Percentiles rank a stretch among this genome's conserved stretches.
Evolutionary conservation across 2,329 filamentous ascomycete genomes (phyloP).

Genomic region (Xylariaceae sp.): DNA sequence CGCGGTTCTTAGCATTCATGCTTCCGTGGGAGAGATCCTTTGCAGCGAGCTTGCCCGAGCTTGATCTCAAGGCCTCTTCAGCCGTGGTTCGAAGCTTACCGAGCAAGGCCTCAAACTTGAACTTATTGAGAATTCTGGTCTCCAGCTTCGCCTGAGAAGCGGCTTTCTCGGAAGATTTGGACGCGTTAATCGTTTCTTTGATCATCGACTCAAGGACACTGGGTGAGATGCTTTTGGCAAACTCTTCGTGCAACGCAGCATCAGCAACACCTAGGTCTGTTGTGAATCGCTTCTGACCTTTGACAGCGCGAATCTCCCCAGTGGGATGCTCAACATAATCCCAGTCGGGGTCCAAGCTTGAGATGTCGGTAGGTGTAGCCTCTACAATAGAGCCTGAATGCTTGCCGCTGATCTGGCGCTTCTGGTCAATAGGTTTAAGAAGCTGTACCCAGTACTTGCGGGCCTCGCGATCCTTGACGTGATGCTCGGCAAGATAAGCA

Average conservation of each 20-base stretch:
- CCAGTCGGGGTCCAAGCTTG: conserved; percentile 2
- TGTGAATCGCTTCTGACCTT: conserved; percentile 17
- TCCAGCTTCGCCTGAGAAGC: background rate
- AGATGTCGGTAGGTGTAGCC: conserved; percentile 5
- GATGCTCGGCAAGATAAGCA: too few relatives aligned
- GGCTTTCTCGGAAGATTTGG: too few relatives aligned
- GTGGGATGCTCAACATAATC: conserved; percentile 18
- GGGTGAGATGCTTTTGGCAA: too few relatives aligned
- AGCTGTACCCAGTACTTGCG: too few relatives aligned
- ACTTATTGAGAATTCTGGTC: background rate
- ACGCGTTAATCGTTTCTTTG: too few relatives aligned
- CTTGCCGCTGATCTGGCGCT: background rate
- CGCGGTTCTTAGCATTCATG: too few relatives aligned
- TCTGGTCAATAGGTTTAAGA: too few relatives aligned
- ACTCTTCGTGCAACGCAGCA: too few relatives aligned
- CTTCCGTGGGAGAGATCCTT: too few relatives aligned
- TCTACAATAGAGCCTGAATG: conserved; percentile 10
- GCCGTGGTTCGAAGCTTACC: conserved; percentile 12
- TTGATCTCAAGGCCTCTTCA: background rate
- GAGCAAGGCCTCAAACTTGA: conserved; percentile 13
- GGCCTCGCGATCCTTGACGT: too few relatives aligned
- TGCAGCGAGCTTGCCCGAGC: background rate
- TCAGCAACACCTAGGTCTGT: conserved; percentile 11
- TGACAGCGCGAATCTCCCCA: conserved; percentile 20
- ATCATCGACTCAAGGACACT: too few relatives aligned